phyloP scores from a whole-genome alignment of 805 yeast genomes.

The Metschnikowia cerradonensis region DNA sequence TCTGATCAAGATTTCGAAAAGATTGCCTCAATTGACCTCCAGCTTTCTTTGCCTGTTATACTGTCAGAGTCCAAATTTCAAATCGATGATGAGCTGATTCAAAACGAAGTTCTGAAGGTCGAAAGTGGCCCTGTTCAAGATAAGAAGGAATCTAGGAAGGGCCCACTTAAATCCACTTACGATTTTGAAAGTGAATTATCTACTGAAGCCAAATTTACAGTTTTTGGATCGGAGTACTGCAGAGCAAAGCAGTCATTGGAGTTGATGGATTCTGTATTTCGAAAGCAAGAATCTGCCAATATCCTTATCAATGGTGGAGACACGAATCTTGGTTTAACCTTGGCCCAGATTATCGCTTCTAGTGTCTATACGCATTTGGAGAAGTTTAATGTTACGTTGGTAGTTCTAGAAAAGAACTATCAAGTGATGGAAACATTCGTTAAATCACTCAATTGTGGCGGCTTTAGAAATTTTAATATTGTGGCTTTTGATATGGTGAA shows the following conservation, averaged over 20 bases:
- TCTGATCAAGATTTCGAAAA: conserved; percentile 21
- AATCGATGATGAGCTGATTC: conserved; percentile 8
- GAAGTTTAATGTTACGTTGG: conserved; percentile 27
- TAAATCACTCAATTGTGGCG: conserved; percentile 17
- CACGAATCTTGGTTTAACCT: conserved; percentile 34
- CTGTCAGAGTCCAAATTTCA: conserved; percentile 6
- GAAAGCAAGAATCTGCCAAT: conserved; percentile 20
- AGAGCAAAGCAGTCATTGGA: conserved; percentile 35
- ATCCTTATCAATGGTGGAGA: conserved; percentile 43
- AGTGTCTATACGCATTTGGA: conserved; percentile 23
- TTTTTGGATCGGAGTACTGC: conserved; percentile 33
- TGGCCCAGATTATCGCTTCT: conserved; percentile 32
- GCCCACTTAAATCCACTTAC: conserved; percentile 4
- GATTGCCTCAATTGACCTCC: conserved; percentile 22
- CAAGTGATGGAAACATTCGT: conserved; percentile 21
- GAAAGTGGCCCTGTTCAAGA: neutral
- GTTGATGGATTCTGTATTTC: conserved; percentile 19
- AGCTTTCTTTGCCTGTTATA: conserved; percentile 16
- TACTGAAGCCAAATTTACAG: conserved; percentile 29
- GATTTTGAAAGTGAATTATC: conserved; percentile 18
- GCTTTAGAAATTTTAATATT: conserved; percentile 21
- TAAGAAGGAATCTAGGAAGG: neutral
- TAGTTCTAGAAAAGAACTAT: conserved; percentile 24
- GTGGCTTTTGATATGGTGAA: conserved; percentile 32
- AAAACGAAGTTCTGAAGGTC: neutral